Base-by-base conservation (phyloP, 495 filamentous ascomycete genomes). In the Tuber microsphaerosporum region DNA sequence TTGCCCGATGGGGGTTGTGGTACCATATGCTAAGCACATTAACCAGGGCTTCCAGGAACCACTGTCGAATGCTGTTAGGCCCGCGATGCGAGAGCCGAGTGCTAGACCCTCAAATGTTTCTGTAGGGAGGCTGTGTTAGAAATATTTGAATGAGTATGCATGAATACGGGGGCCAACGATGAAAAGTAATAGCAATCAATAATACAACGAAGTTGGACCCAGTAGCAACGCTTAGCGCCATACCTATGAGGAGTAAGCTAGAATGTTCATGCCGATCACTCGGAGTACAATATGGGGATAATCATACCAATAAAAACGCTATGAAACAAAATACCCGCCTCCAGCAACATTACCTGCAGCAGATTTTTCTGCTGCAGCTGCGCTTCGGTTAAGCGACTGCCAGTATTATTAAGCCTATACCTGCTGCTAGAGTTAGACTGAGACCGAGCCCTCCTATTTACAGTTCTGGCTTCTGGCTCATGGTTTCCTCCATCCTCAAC, bases 271-370 rank as follows among this genome's bases (percentile, higher is more conserved):
- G 17, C 7, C 14, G 51, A 2, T 68, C 39, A 42, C 73, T 22
- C 39, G 26, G 4, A 69, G 51, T 56, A 26, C 10, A 26, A 10
- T 34, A 31, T 34, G 4, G 70, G 42, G 45, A 61, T 45, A 20
- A n/a, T 39, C 51, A 70, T 74, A 77, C 81, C 81, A 70, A 82
- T 82, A 68, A 96, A 96, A 69, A 96, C 88, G 79, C 89, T 91
- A 84, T 96, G 93, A 80, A 94, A 94, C 6, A 96, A 85, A 77
- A 96, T 94, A n/a, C 93, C 93, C 2, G 92, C 91, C 84, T 96
- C 93, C 46, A 96, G 86, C 14, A 96, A 86, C 43, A 94, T 86
- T 76, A 91, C 93, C 82, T 96, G 93, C 31, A 94, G 84, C 75
- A 94, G 86, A 76, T 91, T 88, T 42, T 90, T 88, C 70, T 86